Evolutionary conservation across 1,139 yeast species (phyloP).

Genomic region (Taphrina deformans): DNA sequence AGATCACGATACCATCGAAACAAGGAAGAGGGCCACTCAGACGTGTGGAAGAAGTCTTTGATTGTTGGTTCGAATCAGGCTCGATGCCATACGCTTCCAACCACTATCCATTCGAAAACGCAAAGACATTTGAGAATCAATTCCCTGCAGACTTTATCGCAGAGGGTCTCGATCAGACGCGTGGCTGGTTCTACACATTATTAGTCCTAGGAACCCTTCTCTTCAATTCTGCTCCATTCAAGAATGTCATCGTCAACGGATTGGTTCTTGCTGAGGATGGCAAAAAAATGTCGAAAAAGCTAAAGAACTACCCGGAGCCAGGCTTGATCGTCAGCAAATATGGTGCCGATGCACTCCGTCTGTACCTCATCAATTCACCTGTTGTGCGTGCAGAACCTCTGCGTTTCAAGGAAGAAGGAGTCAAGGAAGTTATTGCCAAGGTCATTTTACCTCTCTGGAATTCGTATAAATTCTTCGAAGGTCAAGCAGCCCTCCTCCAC

Average conservation of each 20-base stretch:
- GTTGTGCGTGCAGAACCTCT: constrained; percentile 94
- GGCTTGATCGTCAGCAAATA: constrained; percentile 72
- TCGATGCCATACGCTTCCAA: constrained; percentile 98
- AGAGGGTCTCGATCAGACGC: constrained; percentile 98
- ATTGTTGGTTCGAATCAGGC: constrained; percentile 99
- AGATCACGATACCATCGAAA: constrained; percentile 90
- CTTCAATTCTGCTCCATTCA: constrained; percentile 87
- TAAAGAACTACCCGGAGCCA: constrained; percentile 98
- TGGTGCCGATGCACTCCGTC: constrained; percentile 97
- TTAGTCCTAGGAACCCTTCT: constrained; percentile 94
- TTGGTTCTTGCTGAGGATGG: constrained; percentile 97
- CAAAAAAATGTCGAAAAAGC: constrained; percentile 97
- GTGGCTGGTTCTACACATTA: constrained; percentile 99
- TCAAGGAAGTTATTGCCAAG: constrained; percentile 92
- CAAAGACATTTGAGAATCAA: constrained; percentile 63
- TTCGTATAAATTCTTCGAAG: constrained; percentile 92
- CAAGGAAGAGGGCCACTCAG: constrained; percentile 81
- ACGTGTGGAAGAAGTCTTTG: constrained; percentile 96
- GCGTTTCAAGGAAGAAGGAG: constrained; percentile 98
- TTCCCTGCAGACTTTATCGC: constrained; percentile 98
- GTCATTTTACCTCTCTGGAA: constrained; percentile 98
- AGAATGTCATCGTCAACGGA: constrained; percentile 95
- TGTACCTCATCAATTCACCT: constrained; percentile 94
- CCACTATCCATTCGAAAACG: constrained; percentile 92
- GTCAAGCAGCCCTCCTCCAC: constrained; percentile 80